A percentile compares a stretch with the other conserved stretches of the same genome.
phyloP scores from a whole-genome alignment of 2,329 filamentous ascomycete species.

The Fusarium sp. region DNA sequence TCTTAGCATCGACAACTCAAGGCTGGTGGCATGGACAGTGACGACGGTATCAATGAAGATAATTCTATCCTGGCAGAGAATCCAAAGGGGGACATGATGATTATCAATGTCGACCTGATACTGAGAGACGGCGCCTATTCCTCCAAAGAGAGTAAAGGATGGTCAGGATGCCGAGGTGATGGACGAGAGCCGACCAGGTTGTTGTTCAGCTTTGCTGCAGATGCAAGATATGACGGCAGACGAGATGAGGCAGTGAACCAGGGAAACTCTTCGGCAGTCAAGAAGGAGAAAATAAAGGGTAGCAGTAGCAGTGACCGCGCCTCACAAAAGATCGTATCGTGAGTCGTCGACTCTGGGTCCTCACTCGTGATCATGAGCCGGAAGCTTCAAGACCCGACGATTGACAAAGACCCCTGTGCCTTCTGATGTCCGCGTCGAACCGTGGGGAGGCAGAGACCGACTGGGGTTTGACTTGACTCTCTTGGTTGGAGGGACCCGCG shows the following conservation, averaged over 20 bases:
- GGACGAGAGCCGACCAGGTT: neutral
- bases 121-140: neutral
- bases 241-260: slow-evolving; percentile 11
- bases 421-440: neutral
- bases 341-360: slow-evolving; percentile 4
- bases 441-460: neutral
- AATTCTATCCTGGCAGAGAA: slow-evolving; percentile 28
- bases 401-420: neutral
- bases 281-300: slow-evolving; percentile 13
- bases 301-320: slow-evolving; percentile 12
- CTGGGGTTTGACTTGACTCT: neutral
- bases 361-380: slow-evolving; percentile 7
- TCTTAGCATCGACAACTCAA: slow-evolving; percentile 7
- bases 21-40: slow-evolving; percentile 10
- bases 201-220: neutral
- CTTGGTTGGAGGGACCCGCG: neutral
- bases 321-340: slow-evolving; percentile 14
- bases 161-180: neutral
- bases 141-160: slow-evolving; percentile 1
- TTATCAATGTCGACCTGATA: slow-evolving; percentile 21
- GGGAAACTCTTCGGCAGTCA: neutral
- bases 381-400: slow-evolving; percentile 24
- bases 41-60: slow-evolving; percentile 14
- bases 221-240: slow-evolving; percentile 10
- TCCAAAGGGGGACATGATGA: slow-evolving; percentile 39